phyloP scores from a whole-genome alignment of 2,329 filamentous ascomycete species.

The Aspergillus thermomutatus region DNA sequence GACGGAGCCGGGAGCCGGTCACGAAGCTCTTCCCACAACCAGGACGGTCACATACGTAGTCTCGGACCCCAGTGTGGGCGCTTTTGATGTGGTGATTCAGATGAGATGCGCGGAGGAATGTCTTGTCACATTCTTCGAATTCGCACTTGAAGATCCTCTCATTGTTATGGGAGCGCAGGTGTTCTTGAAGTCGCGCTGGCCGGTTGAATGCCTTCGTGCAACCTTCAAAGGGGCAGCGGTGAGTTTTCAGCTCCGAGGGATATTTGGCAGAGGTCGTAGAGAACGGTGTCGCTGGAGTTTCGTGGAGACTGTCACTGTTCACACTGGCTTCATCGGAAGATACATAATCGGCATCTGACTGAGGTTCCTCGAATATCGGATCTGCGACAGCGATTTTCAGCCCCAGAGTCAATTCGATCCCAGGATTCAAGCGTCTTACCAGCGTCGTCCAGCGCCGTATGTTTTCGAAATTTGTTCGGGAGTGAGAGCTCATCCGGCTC shows the following conservation, averaged over 20 bases:
- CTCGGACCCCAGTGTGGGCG: constrained; percentile 68
- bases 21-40: constrained; percentile 78
- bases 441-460: constrained; percentile 22
- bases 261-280: constrained; percentile 48
- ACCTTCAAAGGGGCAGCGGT: constrained; percentile 68
- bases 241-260: constrained; percentile 72
- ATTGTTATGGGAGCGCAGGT: constrained; percentile 80
- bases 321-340: constrained; percentile 27
- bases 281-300: constrained; percentile 50
- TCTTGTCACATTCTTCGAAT: constrained; percentile 70
- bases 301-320: constrained; percentile 31
- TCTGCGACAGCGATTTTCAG: constrained; percentile 44
- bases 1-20: constrained; percentile 71
- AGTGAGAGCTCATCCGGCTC: constrained; percentile 21
- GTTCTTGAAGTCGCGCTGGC: constrained; percentile 73
- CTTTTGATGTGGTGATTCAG: constrained; percentile 81
- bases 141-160: constrained; percentile 75
- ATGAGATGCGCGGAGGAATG: constrained; percentile 83
- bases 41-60: constrained; percentile 67
- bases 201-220: constrained; percentile 86
- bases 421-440: constrained; percentile 21
- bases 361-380: constrained; percentile 29
- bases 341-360: constrained; percentile 34
- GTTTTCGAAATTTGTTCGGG: constrained; percentile 32
- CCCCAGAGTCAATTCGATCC: constrained; percentile 29